Conservation (phyloP, 2,329 filamentous ascomycete species). For the Fusarium decemcellulare region DNA sequence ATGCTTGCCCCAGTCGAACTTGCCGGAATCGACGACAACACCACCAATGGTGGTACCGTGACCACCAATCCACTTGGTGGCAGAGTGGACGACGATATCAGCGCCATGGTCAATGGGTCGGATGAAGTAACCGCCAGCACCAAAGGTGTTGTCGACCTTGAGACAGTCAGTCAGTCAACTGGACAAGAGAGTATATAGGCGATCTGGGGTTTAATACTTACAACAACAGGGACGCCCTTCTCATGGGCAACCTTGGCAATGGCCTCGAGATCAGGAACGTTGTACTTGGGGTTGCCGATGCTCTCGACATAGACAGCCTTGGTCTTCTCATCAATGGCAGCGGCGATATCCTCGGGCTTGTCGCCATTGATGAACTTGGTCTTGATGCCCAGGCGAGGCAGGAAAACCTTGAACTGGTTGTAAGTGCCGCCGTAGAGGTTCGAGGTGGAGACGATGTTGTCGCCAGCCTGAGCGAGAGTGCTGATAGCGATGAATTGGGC, state of each 20-base stretch:
- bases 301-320: conserved; percentile 94
- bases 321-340: conserved; percentile 90
- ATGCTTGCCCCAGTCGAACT: conserved; percentile 94
- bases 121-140: conserved; percentile 90
- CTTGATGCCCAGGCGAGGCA: conserved; percentile 87
- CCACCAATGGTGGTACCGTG: conserved; percentile 94
- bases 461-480: conserved; percentile 86
- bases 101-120: conserved; percentile 91
- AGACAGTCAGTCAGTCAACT: neutral
- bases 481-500: conserved; percentile 93
- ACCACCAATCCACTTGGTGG: conserved; percentile 97
- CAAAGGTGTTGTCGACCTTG: conserved; percentile 94
- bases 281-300: conserved; percentile 95
- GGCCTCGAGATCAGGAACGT: conserved; percentile 90
- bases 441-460: conserved; percentile 93
- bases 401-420: conserved; percentile 95
- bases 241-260: conserved; percentile 85
- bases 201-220: conserved; percentile 49
- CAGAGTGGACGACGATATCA: conserved; percentile 94
- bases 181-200: neutral
- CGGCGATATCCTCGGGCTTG: conserved; percentile 81
- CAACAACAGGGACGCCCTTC: conserved; percentile 76
- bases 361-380: conserved; percentile 92
- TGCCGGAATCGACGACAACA: conserved; percentile 88
- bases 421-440: conserved; percentile 97